A percentile compares a stretch with the other conserved stretches of the same genome.
phyloP scores from a whole-genome alignment of 140 eudicot genomes.

The Bidens hawaiensis region DNA sequence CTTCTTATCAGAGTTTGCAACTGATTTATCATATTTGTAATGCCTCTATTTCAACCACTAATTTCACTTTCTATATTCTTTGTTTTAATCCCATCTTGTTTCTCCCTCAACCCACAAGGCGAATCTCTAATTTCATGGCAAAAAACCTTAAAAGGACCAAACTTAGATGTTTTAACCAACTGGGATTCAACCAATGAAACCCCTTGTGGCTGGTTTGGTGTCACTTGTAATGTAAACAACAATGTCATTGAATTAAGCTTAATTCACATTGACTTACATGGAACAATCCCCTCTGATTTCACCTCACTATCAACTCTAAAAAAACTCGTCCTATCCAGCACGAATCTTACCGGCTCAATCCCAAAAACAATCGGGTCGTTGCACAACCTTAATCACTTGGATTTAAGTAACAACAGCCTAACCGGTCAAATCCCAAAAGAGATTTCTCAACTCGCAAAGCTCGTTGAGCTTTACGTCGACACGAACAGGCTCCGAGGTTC shows the following conservation, averaged over 20 bases:
- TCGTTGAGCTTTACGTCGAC: conserved; percentile 54
- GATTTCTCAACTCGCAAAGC: conserved; percentile 43
- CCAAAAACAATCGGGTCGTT: conserved; percentile 51
- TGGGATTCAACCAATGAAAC: conserved; percentile 56
- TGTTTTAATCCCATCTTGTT: conserved; percentile 12
- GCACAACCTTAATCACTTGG: conserved; percentile 37
- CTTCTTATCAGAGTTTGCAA: conserved; percentile 53
- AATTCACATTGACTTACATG: conserved; percentile 62
- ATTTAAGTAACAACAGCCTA: conserved; percentile 79
- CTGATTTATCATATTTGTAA: conserved; percentile 36
- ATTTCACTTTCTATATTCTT: conserved; percentile 22
- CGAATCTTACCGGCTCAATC: conserved; percentile 78
- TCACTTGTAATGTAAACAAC: conserved; percentile 47
- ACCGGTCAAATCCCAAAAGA: conserved; percentile 67
- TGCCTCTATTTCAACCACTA: conserved; percentile 44
- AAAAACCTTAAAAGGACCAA: conserved; percentile 44
- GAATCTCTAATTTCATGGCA: conserved; percentile 70
- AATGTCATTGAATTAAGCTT: conserved; percentile 57
- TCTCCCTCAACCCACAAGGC: conserved; percentile 65
- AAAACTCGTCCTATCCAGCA: conserved; percentile 63
- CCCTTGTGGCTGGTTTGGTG: conserved; percentile 77
- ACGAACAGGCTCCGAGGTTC: conserved; percentile 62
- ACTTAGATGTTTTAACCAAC: conserved; percentile 29
- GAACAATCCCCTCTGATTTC: conserved; percentile 51
- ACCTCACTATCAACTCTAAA: conserved; percentile 36